Base-by-base conservation (phyloP, 2,329 filamentous ascomycete species). In the Alternaria rosae region DNA sequence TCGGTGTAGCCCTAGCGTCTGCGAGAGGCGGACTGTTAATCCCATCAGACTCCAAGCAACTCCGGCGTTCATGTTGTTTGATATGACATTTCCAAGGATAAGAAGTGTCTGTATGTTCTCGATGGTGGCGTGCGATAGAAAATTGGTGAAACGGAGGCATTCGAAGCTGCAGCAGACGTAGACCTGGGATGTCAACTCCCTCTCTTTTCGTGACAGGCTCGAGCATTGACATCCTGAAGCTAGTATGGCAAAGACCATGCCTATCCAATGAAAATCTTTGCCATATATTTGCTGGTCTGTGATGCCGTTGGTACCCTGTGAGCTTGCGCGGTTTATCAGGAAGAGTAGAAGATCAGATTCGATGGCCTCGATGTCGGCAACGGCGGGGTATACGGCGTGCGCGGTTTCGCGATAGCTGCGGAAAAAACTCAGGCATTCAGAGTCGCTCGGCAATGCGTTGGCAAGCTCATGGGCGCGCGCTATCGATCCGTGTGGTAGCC, bases 111-210 rank as follows among this genome's bases (percentile, higher is more conserved):
- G 86, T 38, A 89, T 88, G 43, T 85, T 87, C 64, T 89, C 86
- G 35, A 89, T 78, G 5, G 84, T 87, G 26, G 87, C 85, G 60
- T 88, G 85, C 0, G 87, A 89, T 8, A 89, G 72, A 71, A 89
- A 89, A 66, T 89, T 89, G 23, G 85, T 87, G 76, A 88, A 87
- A 17, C 87, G 85, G 25, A 89, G 80, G 69, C 87, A 89, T 72
- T 89, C 87, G 64, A 89, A 89, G 51, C 86, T 87, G 75, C 87
- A 89, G 76, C 87, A 89, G 5, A 89, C 83, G 73, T 88, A 89
- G 28, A 89, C 87, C 70, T 89, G 87, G 10, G 87, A 89, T 7
- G 87, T 89, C 67, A 89, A 74, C 69, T 89, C 87, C 64, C 87
- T 78, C 70, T 89, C 86, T 70, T 87, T 88, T 25, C 85, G 82